These are phyloP conservation scores for Agaricales sp. DNA, from an alignment of 1,284 basidiomycete species.

Conservation along the genomic window DNA sequence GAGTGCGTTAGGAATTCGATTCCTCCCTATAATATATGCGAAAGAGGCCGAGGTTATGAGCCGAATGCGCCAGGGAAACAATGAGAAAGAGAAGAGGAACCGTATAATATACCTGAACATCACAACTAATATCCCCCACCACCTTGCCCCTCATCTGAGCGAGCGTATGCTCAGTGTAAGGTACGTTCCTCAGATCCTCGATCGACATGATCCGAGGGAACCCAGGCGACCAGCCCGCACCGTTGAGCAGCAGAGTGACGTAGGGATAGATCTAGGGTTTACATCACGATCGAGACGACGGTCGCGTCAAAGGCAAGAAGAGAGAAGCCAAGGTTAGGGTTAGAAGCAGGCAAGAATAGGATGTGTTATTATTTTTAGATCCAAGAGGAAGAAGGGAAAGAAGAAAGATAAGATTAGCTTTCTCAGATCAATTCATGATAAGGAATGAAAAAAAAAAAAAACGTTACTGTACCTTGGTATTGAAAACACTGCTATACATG, in stretches of 20 bases:
- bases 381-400: too few relatives aligned
- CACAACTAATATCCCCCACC: conserved; percentile 82
- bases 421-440: too few relatives aligned
- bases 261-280: conserved; percentile 65
- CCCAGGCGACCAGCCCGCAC: conserved; percentile 69
- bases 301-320: background rate
- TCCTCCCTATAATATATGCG: conserved; percentile 47
- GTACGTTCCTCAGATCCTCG: conserved; percentile 44
- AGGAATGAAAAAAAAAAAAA: too few relatives aligned
- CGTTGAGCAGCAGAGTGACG: conserved; percentile 76
- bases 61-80: background rate
- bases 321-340: conserved; percentile 3
- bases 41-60: conserved; percentile 5
- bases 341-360: too few relatives aligned
- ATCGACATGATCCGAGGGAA: conserved; percentile 77
- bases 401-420: too few relatives aligned
- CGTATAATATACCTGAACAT: conserved; percentile 65
- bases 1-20: conserved; percentile 70
- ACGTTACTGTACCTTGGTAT: conserved; percentile 42
- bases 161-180: conserved; percentile 36
- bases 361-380: too few relatives aligned
- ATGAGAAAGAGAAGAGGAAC: too few relatives aligned
- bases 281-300: background rate
- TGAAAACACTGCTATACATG: conserved; percentile 59
- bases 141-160: conserved; percentile 53